phyloP scores from a whole-genome alignment of 2,329 filamentous ascomycete genomes.

The Penicillium hesseltinei region DNA sequence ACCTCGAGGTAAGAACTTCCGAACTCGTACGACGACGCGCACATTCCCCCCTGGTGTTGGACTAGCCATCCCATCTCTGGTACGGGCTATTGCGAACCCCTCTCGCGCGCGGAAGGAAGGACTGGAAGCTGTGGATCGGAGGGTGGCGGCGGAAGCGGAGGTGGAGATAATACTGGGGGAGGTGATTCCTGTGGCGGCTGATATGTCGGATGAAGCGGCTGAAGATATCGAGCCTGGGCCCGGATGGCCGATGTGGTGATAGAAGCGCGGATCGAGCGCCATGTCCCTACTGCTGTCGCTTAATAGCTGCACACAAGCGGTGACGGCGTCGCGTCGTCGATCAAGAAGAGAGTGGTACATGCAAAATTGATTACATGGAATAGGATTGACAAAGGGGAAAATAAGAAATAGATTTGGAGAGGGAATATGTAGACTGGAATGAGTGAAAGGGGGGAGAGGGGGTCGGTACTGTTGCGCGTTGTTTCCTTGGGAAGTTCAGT shows the following conservation, averaged over 20 bases:
- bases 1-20: conserved; percentile 78
- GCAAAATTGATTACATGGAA: conserved; percentile 27
- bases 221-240: conserved; percentile 38
- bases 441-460: conserved; percentile 10
- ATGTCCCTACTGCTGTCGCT: conserved; percentile 38
- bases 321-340: conserved; percentile 42
- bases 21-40: conserved; percentile 75
- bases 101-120: conserved; percentile 74
- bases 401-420: conserved; percentile 3
- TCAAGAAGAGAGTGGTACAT: conserved; percentile 42
- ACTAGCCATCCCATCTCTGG: conserved; percentile 43
- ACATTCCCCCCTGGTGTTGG: conserved; percentile 71
- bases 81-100: conserved; percentile 56
- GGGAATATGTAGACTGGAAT: conserved; percentile 9
- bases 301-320: conserved; percentile 42
- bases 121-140: conserved; percentile 69
- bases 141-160: conserved; percentile 35
- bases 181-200: conserved; percentile 37
- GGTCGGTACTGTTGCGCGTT: conserved; percentile 23
- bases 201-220: conserved; percentile 33
- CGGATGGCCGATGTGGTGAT: conserved; percentile 32
- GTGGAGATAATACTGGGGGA: conserved; percentile 38
- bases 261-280: conserved; percentile 44
- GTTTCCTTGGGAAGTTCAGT: conserved; percentile 14
- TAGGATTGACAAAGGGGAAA: conserved; percentile 10